Evolutionary conservation across 129 eudicot species (phyloP).

Genomic region (Cynara cardunculus): DNA sequence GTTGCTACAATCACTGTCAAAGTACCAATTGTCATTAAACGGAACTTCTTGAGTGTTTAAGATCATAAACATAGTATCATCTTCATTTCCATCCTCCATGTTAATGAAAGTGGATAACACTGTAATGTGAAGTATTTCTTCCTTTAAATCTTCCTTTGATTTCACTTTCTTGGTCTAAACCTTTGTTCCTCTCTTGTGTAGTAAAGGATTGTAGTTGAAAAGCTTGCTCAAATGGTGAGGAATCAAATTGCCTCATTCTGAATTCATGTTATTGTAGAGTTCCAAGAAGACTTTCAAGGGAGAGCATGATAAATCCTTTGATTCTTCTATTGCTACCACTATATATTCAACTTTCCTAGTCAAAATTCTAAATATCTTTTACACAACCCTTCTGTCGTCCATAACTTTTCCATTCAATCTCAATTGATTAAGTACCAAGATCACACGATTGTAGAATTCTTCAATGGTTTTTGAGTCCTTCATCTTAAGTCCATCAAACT

Average conservation of each 20-base stretch:
- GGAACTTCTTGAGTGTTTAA: neutral
- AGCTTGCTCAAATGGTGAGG: neutral
- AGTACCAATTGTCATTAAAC: neutral
- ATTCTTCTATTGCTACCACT: conserved; percentile 3
- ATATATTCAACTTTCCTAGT: neutral
- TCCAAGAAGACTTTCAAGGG: conserved; percentile 3
- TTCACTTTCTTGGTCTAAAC: no score
- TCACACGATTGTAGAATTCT: neutral
- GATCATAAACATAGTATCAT: conserved; percentile 1
- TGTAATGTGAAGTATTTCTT: no score
- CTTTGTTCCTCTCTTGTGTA: no score
- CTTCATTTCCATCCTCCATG: neutral
- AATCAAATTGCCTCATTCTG: neutral
- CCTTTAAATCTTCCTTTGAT: no score
- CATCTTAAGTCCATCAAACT: conserved; percentile 5
- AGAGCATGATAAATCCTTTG: neutral
- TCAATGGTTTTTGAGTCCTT: neutral
- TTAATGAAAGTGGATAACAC: neutral
- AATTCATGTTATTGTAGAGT: conserved; percentile 18
- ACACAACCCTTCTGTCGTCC: neutral
- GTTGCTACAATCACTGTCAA: neutral
- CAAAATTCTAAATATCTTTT: neutral
- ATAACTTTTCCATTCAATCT: neutral
- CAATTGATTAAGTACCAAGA: conserved; percentile 6
- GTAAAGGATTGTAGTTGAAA: no score